These are phyloP conservation scores for Podila horticola DNA, from an alignment of 192 early-diverging fungal genomes.

Conservation along the genomic window DNA sequence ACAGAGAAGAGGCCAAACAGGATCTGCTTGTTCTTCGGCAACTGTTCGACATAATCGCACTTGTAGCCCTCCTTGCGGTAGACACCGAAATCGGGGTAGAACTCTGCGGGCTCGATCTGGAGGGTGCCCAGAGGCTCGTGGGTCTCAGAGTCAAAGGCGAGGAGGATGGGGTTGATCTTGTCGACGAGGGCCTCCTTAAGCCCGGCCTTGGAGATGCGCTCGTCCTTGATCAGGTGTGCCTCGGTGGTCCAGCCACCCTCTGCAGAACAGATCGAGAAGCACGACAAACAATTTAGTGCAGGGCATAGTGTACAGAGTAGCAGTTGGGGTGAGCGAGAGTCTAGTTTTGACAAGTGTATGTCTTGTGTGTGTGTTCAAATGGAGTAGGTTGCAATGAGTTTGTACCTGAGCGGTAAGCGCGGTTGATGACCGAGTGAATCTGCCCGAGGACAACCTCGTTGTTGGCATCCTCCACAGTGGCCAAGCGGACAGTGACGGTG, in stretches of 20 bases:
- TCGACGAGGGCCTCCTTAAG: slow-evolving; percentile 36
- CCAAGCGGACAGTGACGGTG: slow-evolving; percentile 41
- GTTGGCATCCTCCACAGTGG: slow-evolving; percentile 20
- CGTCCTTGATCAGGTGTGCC: slow-evolving; percentile 54
- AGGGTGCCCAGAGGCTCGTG: slow-evolving; percentile 57
- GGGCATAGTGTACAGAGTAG: not conserved
- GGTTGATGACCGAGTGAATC: slow-evolving; percentile 54
- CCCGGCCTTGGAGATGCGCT: slow-evolving; percentile 48
- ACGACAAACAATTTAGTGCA: not conserved
- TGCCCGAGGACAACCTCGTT: slow-evolving; percentile 13
- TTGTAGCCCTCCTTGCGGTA: slow-evolving; percentile 32
- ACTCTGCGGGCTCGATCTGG: slow-evolving; percentile 51
- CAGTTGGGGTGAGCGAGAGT: too few species aligned
- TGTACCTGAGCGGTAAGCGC: slow-evolving; percentile 58
- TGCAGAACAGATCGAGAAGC: not conserved
- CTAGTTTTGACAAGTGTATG: too few species aligned
- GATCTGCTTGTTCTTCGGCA: slow-evolving; percentile 46
- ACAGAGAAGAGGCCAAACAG: slow-evolving; percentile 62
- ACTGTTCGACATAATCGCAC: slow-evolving; percentile 7
- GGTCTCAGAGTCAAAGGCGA: slow-evolving; percentile 53
- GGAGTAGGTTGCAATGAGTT: too few species aligned
- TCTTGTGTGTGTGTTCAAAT: too few species aligned
- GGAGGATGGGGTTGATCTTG: slow-evolving; percentile 50
- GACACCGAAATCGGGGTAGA: slow-evolving; percentile 36
- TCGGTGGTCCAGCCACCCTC: slow-evolving; percentile 65